Conservation (phyloP, 176 grass and related monocot genomes). For the Carex parvula region DNA sequence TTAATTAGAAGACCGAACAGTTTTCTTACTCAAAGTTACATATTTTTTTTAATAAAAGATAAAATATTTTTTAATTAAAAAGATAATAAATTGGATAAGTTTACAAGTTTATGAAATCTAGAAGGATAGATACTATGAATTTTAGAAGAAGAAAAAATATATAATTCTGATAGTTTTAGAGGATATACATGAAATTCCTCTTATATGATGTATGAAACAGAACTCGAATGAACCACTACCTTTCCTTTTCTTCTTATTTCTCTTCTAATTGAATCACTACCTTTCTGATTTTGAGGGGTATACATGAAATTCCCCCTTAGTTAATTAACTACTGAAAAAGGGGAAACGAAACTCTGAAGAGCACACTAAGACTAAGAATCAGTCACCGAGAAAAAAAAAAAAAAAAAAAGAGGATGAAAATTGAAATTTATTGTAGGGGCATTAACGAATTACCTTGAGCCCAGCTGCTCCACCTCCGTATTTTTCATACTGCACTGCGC, state of each 20-base stretch:
- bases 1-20: too few species aligned
- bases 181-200: too few species aligned
- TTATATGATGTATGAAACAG: neutral
- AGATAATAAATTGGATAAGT: too few species aligned
- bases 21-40: too few species aligned
- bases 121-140: too few species aligned
- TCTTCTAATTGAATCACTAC: neutral
- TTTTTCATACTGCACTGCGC: slow-evolving; percentile 58
- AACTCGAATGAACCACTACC: neutral
- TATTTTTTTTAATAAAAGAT: too few species aligned
- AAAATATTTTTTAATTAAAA: too few species aligned
- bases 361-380: neutral
- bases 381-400: neutral
- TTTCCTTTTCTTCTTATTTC: neutral
- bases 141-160: too few species aligned
- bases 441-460: slow-evolving; percentile 42
- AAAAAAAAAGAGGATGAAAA: neutral
- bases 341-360: neutral
- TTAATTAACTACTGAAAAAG: neutral
- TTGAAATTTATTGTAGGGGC: neutral
- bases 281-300: neutral
- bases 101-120: too few species aligned
- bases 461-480: slow-evolving; percentile 51
- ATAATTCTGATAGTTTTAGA: too few species aligned
- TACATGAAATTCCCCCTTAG: too few species aligned